phyloP scores from a whole-genome alignment of 2,329 filamentous ascomycete species.

The Fusarium xylarioides region DNA sequence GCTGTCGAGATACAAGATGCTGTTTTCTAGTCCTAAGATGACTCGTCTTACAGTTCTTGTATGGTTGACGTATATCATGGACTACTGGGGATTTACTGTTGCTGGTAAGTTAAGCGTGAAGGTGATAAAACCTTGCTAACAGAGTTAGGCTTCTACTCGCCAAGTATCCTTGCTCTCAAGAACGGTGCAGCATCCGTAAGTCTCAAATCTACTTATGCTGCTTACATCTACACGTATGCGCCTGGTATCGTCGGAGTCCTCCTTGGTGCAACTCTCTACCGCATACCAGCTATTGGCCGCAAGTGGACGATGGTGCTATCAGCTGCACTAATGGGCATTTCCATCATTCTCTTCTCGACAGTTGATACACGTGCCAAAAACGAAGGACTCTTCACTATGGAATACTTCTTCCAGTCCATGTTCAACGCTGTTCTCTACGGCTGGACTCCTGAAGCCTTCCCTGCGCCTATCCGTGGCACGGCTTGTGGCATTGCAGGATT shows the following conservation, averaged over 20 bases:
- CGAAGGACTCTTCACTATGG: conserved; percentile 53
- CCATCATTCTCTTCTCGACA: conserved; percentile 56
- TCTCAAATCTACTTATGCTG: conserved; percentile 58
- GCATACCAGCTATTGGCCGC: conserved; percentile 50
- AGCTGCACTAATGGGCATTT: conserved; percentile 55
- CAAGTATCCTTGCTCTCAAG: conserved; percentile 60
- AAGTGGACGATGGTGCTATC: conserved; percentile 57
- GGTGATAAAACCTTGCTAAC: neutral
- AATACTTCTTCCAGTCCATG: conserved; percentile 57
- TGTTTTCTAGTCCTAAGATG: conserved; percentile 48
- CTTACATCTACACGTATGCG: conserved; percentile 63
- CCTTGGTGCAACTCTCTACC: conserved; percentile 54
- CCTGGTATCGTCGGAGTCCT: conserved; percentile 62
- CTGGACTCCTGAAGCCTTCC: conserved; percentile 66
- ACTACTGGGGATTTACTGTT: conserved; percentile 52
- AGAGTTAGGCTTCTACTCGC: conserved; percentile 52
- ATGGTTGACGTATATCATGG: conserved; percentile 52
- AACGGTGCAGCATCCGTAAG: conserved; percentile 56
- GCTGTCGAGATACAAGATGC: conserved; percentile 44
- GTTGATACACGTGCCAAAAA: conserved; percentile 51
- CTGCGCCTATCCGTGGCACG: conserved; percentile 62
- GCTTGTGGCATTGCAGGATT: conserved; percentile 67
- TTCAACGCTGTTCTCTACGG: conserved; percentile 51
- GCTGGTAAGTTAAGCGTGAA: conserved; percentile 40
- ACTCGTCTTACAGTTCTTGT: conserved; percentile 47